These are phyloP conservation scores for Oryza rufipogon DNA, from an alignment of 176 grass and related monocot genomes.

Conservation along the genomic window DNA sequence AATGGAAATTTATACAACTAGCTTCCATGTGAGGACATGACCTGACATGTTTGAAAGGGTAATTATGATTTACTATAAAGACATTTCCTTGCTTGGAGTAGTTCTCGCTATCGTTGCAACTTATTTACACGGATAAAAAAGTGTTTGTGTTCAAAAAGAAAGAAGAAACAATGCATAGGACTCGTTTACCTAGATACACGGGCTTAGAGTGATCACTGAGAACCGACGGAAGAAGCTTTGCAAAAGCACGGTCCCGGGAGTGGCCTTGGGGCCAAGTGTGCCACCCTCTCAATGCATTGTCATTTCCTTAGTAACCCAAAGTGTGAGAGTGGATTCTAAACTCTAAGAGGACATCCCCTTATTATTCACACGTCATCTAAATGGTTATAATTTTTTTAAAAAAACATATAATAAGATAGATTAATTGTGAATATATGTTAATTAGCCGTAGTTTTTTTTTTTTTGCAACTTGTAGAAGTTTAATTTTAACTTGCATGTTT, in stretches of 20 bases:
- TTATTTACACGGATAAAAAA: not conserved
- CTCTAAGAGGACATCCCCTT: too few species aligned
- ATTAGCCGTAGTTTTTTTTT: too few species aligned
- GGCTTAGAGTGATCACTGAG: not conserved
- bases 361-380: too few species aligned
- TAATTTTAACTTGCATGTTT: too few species aligned
- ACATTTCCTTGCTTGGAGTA: not conserved
- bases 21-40: not conserved
- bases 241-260: not conserved
- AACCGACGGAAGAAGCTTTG: not conserved
- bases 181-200: not conserved
- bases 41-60: not conserved
- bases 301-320: too few species aligned
- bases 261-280: not conserved
- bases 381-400: too few species aligned
- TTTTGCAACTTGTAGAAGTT: too few species aligned
- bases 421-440: too few species aligned
- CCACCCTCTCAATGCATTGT: not conserved
- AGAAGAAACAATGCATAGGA: not conserved
- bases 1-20: not conserved
- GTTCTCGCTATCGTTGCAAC: not conserved
- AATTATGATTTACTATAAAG: not conserved
- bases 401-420: too few species aligned
- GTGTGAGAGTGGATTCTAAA: too few species aligned
- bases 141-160: not conserved